Percentiles rank a stretch among this genome's conserved stretches.
Conservation (phyloP, 306 rosid species). For the Trifolium fragiferum region DNA sequence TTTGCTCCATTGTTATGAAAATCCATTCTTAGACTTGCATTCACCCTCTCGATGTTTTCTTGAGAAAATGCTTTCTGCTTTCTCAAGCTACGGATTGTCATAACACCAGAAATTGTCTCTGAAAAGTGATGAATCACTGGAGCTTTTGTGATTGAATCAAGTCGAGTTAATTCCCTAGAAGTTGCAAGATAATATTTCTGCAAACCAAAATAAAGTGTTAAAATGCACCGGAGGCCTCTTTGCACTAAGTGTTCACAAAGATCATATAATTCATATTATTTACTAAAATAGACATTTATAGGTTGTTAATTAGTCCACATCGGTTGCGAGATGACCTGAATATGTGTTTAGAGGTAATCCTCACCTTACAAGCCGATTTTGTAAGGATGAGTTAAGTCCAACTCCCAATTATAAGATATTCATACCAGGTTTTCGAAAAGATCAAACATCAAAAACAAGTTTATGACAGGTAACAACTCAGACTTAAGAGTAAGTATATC, state of each 20-base stretch:
- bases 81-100: constrained; percentile 79
- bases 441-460: too few species aligned
- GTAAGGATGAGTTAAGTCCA: too few species aligned
- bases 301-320: too few species aligned
- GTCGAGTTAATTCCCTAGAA: constrained; percentile 83
- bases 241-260: too few species aligned
- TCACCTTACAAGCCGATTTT: too few species aligned
- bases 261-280: too few species aligned
- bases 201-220: constrained; percentile 36
- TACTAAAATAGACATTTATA: too few species aligned
- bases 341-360: too few species aligned
- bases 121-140: constrained; percentile 92
- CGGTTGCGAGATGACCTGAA: too few species aligned
- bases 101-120: constrained; percentile 80
- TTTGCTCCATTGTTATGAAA: constrained; percentile 86
- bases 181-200: constrained; percentile 79
- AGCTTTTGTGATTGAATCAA: constrained; percentile 88
- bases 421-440: too few species aligned
- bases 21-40: constrained; percentile 79
- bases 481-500: constrained; percentile 29
- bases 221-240: background rate
- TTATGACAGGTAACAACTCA: too few species aligned
- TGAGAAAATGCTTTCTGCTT: constrained; percentile 57
- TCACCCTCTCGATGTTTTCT: constrained; percentile 70
- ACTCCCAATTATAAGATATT: too few species aligned